Conservation (phyloP, 2,329 filamentous ascomycete genomes). For the Colletotrichum coccodes region DNA sequence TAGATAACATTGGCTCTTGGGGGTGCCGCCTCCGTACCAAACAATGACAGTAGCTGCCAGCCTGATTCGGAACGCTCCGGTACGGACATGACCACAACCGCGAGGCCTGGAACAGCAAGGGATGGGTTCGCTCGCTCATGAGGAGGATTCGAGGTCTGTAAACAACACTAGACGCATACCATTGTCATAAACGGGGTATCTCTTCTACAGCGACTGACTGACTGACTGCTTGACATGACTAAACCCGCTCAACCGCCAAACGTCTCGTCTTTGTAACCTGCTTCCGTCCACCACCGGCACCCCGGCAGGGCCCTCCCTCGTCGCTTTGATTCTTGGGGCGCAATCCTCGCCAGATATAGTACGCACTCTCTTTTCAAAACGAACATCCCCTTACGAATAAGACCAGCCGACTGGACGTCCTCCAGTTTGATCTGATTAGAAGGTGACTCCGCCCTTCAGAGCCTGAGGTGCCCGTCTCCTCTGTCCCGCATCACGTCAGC, state of each 20-base stretch:
- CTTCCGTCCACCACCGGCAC: background rate
- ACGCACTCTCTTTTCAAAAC: slow-evolving; percentile 7
- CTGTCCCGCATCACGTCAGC: background rate
- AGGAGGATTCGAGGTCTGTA: background rate
- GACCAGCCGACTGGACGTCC: background rate
- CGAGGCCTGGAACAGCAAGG: too few species aligned
- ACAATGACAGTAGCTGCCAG: too few species aligned
- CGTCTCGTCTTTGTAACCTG: background rate
- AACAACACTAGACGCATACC: slow-evolving; percentile 14
- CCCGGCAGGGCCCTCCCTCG: background rate
- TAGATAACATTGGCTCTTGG: too few species aligned
- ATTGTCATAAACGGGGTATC: slow-evolving; percentile 50
- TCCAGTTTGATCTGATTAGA: background rate
- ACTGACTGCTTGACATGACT: slow-evolving; percentile 21
- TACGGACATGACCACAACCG: too few species aligned
- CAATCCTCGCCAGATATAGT: background rate
- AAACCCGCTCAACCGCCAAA: slow-evolving; percentile 6
- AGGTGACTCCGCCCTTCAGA: background rate
- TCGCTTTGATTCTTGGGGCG: background rate
- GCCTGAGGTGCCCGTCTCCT: background rate
- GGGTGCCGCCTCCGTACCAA: too few species aligned
- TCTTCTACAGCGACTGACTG: slow-evolving; percentile 47
- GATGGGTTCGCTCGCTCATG: too few species aligned
- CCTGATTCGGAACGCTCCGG: too few species aligned
- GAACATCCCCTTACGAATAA: background rate